phyloP scores from a whole-genome alignment of 352 stramenopile species.

The Pythium volutum region DNA sequence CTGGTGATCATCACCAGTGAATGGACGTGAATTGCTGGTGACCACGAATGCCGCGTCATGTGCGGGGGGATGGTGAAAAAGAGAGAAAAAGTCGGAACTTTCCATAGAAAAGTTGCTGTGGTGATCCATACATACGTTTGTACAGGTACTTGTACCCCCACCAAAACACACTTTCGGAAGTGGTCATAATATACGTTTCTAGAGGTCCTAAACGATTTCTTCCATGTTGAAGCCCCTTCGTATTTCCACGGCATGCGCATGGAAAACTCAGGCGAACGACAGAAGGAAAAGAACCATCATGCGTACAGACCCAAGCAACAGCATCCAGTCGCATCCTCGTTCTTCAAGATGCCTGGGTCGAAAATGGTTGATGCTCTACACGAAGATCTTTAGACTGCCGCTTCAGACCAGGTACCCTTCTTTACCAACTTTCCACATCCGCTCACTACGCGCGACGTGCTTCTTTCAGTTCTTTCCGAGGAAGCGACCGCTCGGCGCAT shows the following conservation, averaged over 20 bases:
- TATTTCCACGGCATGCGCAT: not conserved
- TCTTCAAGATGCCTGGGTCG: not conserved
- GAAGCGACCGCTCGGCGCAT: constrained; percentile 1
- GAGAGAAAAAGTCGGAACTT: constrained; percentile 6
- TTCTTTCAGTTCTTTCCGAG: not conserved
- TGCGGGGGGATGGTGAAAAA: not conserved
- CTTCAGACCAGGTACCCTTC: not conserved
- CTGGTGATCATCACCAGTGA: too few species aligned
- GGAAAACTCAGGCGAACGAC: constrained; percentile 3
- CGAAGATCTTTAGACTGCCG: not conserved
- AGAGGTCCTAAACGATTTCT: constrained; percentile 8
- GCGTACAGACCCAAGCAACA: not conserved
- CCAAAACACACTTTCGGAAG: not conserved
- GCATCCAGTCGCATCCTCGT: not conserved
- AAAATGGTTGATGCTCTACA: too few species aligned
- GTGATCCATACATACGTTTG: constrained; percentile 1
- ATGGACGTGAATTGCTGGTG: too few species aligned
- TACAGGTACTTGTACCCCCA: not conserved
- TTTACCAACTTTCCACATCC: not conserved
- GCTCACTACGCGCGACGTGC: not conserved
- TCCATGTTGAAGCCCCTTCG: constrained; percentile 15
- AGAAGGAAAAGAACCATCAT: constrained; percentile 4
- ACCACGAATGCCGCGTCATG: not conserved
- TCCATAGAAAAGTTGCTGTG: constrained; percentile 4
- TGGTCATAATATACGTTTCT: not conserved